Evolutionary conservation across 164 flowering plant genomes (phyloP).

Genomic region (Brasenia schreberi): DNA sequence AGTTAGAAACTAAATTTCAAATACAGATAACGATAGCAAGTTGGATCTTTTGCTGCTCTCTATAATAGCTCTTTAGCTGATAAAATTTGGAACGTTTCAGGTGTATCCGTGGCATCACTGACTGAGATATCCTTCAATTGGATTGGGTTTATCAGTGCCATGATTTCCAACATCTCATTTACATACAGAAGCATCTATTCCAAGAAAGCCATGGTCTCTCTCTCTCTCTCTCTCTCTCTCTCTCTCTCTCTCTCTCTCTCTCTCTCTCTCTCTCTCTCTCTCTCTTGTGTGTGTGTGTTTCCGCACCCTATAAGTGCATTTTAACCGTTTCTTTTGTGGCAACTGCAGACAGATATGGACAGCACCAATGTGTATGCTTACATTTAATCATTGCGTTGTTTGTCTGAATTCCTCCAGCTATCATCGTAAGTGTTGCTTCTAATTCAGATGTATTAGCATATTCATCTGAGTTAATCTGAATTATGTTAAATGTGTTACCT

Average conservation of each 20-base stretch:
- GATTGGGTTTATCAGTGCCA: constrained; percentile 92
- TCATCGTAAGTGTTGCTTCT: constrained; percentile 43
- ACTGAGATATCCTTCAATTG: constrained; percentile 97
- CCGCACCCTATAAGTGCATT: background rate
- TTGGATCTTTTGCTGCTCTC: too few relatives aligned
- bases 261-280: background rate
- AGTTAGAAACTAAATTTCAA: background rate
- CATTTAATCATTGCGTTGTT: constrained; percentile 80
- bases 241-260: constrained; percentile 8
- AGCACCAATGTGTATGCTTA: constrained; percentile 90
- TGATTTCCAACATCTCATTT: constrained; percentile 96
- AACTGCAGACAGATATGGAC: constrained; percentile 82
- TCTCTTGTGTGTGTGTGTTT: constrained; percentile 6
- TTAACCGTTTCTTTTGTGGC: constrained; percentile 4
- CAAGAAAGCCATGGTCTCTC: constrained; percentile 88
- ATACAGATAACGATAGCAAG: too few relatives aligned
- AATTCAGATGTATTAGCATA: background rate
- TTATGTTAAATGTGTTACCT: background rate
- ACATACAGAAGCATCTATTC: constrained; percentile 95
- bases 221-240: background rate
- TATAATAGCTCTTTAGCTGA: background rate
- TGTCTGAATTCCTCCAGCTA: constrained; percentile 88
- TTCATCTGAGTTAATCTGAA: background rate
- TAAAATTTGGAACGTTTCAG: constrained; percentile 19
- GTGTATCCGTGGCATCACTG: constrained; percentile 95